These are phyloP conservation scores for Strobilomyces echinocephalus DNA, from an alignment of 768 basidiomycete species.

Conservation along the genomic window DNA sequence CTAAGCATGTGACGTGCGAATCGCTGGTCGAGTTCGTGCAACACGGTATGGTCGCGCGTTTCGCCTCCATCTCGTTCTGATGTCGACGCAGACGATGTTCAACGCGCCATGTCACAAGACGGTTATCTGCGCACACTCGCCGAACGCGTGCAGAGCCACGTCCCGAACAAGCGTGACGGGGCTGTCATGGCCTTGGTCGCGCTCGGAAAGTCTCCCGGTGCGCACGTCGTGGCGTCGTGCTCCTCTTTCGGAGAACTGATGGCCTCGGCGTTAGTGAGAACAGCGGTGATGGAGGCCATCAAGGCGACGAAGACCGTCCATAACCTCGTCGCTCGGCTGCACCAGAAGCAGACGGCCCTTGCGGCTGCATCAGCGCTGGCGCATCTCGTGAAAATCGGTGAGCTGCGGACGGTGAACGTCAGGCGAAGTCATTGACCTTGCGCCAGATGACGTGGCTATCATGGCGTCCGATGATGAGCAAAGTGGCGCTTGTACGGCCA, in stretches of 20 bases:
- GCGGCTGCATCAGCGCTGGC: conserved; percentile 18
- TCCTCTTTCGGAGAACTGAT: neutral
- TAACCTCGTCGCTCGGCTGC: conserved; percentile 15
- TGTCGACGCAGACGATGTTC: conserved; percentile 8
- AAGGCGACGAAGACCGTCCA: conserved; percentile 9
- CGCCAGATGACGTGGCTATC: conserved; percentile 15
- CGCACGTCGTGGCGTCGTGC: neutral
- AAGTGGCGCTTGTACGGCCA: neutral
- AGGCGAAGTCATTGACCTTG: neutral
- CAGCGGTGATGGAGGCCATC: conserved; percentile 14
- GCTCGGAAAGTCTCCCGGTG: conserved; percentile 12
- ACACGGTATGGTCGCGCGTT: conserved; percentile 11
- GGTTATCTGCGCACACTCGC: conserved; percentile 14
- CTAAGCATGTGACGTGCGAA: conserved; percentile 11
- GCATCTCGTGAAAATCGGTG: conserved; percentile 18
- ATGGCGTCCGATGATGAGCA: conserved; percentile 6
- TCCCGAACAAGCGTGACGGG: conserved; percentile 12
- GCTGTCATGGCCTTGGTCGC: conserved; percentile 16
- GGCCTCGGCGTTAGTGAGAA: neutral
- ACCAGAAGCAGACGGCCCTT: conserved; percentile 15
- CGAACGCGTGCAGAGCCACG: conserved; percentile 7
- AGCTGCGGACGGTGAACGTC: neutral
- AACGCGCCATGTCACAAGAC: neutral
- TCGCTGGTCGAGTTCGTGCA: conserved; percentile 15
- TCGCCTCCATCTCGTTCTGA: neutral